Conservation (phyloP, 192 early-diverging fungal species). For the Neocallimastix lanati region DNA sequence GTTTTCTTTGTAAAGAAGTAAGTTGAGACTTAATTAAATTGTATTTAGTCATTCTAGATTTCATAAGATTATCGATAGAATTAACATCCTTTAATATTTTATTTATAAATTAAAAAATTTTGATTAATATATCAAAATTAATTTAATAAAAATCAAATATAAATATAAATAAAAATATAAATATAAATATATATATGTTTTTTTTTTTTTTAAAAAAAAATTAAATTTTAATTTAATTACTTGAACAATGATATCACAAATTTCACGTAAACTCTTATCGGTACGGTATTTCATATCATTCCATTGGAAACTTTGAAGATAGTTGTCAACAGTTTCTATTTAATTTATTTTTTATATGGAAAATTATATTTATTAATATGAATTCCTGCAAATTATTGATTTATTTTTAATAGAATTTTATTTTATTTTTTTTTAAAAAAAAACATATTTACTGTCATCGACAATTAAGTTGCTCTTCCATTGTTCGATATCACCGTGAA, state of each 20-base stretch:
- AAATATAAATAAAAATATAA: neutral
- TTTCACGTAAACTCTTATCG: conserved; percentile 78
- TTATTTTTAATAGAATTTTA: no score
- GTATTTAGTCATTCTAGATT: conserved; percentile 75
- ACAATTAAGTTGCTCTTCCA: conserved; percentile 48
- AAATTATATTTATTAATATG: no score
- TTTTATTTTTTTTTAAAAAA: conserved; percentile 2
- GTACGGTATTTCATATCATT: conserved; percentile 90
- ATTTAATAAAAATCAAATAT: neutral
- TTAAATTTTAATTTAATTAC: conserved; percentile 11
- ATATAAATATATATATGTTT: neutral
- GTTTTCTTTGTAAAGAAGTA: conserved; percentile 64
- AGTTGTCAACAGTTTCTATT: conserved; percentile 71
- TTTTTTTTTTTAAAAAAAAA: no score
- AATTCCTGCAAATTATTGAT: no score
- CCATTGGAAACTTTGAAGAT: conserved; percentile 77
- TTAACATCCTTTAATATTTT: conserved; percentile 51
- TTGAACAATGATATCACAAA: conserved; percentile 57
- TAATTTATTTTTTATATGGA: neutral
- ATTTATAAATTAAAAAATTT: no score
- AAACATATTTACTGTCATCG: conserved; percentile 52
- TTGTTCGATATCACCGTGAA: conserved; percentile 40
- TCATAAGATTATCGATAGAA: conserved; percentile 73
- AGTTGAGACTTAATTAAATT: conserved; percentile 62
- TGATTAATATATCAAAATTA: neutral